These are phyloP conservation scores for Alternaria infectoria DNA, from an alignment of 2,329 filamentous ascomycete species.

Conservation along the genomic window DNA sequence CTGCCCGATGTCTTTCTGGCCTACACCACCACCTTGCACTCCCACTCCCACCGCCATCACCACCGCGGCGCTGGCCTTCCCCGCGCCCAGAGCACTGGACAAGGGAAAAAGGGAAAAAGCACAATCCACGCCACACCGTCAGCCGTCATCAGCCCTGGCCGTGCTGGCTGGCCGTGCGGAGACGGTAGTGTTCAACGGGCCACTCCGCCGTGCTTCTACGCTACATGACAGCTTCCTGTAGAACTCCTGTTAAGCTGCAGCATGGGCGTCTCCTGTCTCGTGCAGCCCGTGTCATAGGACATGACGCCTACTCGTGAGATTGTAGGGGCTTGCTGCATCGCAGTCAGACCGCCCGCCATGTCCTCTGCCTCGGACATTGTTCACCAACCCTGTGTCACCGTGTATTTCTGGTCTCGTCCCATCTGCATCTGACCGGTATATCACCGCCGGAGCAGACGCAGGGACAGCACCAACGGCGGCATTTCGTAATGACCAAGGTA, in stretches of 20 bases:
- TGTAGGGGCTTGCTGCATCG: conserved; percentile 2
- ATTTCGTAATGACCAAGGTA: conserved; percentile 2
- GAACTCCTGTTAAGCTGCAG: neutral
- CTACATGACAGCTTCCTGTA: neutral
- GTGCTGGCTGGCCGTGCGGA: conserved; percentile 9
- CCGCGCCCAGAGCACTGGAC: conserved; percentile 11
- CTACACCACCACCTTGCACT: neutral
- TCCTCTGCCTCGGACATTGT: neutral
- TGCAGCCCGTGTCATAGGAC: conserved; percentile 1
- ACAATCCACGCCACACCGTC: conserved; percentile 14
- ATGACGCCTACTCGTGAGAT: conserved; percentile 21
- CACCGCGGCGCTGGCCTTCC: neutral
- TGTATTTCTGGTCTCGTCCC: conserved; percentile 5
- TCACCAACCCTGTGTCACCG: neutral
- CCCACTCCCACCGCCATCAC: neutral
- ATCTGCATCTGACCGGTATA: conserved; percentile 6
- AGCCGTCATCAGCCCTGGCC: conserved; percentile 13
- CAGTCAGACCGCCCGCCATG: conserved; percentile 4
- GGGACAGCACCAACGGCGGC: conserved; percentile 15
- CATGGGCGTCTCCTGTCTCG: conserved; percentile 2
- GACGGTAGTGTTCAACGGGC: conserved; percentile 7
- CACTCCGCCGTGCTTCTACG: neutral
- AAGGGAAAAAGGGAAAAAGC: conserved; percentile 18
- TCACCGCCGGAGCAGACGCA: conserved; percentile 17
- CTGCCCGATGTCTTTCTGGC: neutral